phyloP scores from a whole-genome alignment of 345 rosid genomes.

The Zanthoxylum bungeanum region DNA sequence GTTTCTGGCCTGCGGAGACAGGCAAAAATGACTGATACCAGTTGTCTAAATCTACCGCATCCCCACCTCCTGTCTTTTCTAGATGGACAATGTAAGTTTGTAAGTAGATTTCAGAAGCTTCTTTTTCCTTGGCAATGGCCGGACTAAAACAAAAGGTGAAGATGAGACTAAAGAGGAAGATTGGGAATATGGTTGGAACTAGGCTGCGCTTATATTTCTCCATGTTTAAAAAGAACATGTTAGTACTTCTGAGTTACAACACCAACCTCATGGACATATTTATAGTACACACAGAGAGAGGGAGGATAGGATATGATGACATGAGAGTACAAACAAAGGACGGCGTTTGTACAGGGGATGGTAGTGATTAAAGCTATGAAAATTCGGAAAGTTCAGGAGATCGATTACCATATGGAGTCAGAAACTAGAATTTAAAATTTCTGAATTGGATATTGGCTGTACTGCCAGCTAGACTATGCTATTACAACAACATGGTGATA shows the following conservation, averaged over 20 bases:
- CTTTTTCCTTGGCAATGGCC: conserved; percentile 2
- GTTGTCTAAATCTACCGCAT: conserved; percentile 13
- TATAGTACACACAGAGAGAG: conserved; percentile 3
- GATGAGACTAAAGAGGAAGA: conserved; percentile 13
- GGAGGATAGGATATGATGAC: not conserved
- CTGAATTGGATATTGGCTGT: not conserved
- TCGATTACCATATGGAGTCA: not conserved
- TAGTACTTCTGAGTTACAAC: not conserved
- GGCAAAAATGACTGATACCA: conserved; percentile 42
- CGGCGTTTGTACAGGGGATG: not conserved
- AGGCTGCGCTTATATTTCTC: not conserved
- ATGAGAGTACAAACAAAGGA: not conserved
- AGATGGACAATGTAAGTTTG: conserved; percentile 36
- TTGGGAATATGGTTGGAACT: conserved; percentile 8
- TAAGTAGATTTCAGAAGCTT: not conserved
- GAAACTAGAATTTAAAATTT: not conserved
- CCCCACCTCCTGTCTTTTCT: conserved; percentile 14
- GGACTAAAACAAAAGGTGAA: conserved; percentile 19
- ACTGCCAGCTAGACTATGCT: not conserved
- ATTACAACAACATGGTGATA: not conserved
- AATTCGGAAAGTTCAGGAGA: not conserved
- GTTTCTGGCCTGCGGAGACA: conserved; percentile 4
- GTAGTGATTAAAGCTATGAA: not conserved
- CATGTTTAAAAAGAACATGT: conserved; percentile 2
- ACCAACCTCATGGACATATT: not conserved